Base-by-base conservation (phyloP, 2,329 filamentous ascomycete species). In the Fusarium musae region DNA sequence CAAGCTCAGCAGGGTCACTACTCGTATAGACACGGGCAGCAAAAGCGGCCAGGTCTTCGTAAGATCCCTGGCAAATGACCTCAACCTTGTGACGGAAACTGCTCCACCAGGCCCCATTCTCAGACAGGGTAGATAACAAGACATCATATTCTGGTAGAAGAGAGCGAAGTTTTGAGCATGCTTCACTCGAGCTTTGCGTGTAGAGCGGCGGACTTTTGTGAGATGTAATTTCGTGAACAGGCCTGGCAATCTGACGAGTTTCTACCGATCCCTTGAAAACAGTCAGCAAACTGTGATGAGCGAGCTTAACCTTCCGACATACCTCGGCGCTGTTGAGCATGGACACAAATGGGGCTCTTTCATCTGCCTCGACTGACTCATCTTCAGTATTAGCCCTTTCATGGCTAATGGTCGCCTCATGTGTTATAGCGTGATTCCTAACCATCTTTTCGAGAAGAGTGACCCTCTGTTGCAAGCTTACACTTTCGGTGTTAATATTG, bases 321-420 rank as follows among this genome's bases (percentile, higher is more conserved):
- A 37, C 49, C 23, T 36, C 32, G 3, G 32, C 6, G 16, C 37
- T 28, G 32, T 21, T 53, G 4, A 53, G 32, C 49, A 53, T 26
- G 9, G 49, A 53, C 6, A 53, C 49, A 37, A 53, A 53, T 9
- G 49, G 49, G 4, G 49, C 49, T 6, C 49, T 21, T 37, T 37
- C 32, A 53, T 53, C 32, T 6, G 49, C 49, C 17, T 53, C 49
- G 0, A 26, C 12, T 11, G 23, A 9, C 17, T 16, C 32, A 2
- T 28, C 49, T 10, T 28, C 32, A 28, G 15, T 6, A 52, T 19
- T n/a, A 19, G 3, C 13, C 8, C 1, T 16, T 52, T 36, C n/a
- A 9, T 8, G 11, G 2, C 3, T 19, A 1, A 9, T 2, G 17
- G 21, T 3, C 2, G 32, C 6, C 12, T 3, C 23, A 3, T 21